Evolutionary conservation across 2,329 filamentous ascomycete genomes (phyloP).

Genomic region (Cercospora sp.): DNA sequence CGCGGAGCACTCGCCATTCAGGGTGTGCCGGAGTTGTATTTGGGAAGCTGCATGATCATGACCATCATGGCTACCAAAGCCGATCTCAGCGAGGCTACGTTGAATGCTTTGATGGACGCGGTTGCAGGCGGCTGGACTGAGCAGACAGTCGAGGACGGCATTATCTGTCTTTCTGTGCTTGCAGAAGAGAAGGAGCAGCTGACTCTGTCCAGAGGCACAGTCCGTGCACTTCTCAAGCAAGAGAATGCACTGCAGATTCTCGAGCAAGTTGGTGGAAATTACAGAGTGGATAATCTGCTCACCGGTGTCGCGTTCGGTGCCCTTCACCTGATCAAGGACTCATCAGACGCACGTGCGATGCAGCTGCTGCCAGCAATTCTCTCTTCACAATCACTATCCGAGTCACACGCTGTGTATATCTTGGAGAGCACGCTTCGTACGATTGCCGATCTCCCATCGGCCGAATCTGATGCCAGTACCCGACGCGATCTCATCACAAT

Average conservation of each 20-base stretch:
- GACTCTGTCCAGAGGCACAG: slow-evolving; percentile 68
- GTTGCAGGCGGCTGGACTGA: slow-evolving; percentile 74
- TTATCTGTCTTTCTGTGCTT: slow-evolving; percentile 78
- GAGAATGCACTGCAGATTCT: slow-evolving; percentile 62
- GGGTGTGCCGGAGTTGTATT: slow-evolving; percentile 73
- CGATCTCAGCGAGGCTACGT: slow-evolving; percentile 71
- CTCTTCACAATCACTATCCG: slow-evolving; percentile 9
- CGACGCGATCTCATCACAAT: slow-evolving; percentile 15
- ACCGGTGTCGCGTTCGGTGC: slow-evolving; percentile 70
- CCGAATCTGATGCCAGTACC: slow-evolving; percentile 1
- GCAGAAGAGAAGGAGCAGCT: slow-evolving; percentile 75
- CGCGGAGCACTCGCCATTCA: slow-evolving; percentile 76
- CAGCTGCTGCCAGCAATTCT: slow-evolving; percentile 17
- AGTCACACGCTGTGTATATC: slow-evolving; percentile 14
- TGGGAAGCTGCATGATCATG: slow-evolving; percentile 89
- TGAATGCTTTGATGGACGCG: slow-evolving; percentile 89
- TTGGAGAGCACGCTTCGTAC: slow-evolving; percentile 19
- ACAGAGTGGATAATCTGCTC: slow-evolving; percentile 69
- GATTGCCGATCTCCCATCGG: not conserved
- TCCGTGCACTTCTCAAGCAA: slow-evolving; percentile 67
- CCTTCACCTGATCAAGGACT: slow-evolving; percentile 50
- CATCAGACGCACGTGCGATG: slow-evolving; percentile 6
- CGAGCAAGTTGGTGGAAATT: slow-evolving; percentile 62
- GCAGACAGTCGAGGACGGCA: slow-evolving; percentile 70
- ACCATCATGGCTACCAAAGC: slow-evolving; percentile 83